These are phyloP conservation scores for Septoria petroselini DNA, from an alignment of 2,329 filamentous ascomycete species.

Conservation along the genomic window DNA sequence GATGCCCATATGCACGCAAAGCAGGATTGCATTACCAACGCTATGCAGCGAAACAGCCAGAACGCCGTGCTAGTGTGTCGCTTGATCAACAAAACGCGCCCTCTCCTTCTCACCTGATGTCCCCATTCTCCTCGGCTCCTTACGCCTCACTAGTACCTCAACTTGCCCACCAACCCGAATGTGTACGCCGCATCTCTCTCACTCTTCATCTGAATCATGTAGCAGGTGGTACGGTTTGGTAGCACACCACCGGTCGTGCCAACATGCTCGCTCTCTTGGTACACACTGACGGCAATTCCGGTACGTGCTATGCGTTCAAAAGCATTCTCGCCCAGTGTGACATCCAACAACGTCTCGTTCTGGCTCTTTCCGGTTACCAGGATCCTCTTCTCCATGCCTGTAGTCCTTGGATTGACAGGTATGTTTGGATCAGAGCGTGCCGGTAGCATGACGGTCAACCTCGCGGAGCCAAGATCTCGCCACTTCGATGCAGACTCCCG, in stretches of 20 bases:
- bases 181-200: conserved; percentile 51
- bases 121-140: not conserved
- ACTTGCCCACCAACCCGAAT: conserved; percentile 50
- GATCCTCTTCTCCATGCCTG: conserved; percentile 75
- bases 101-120: no score
- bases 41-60: not conserved
- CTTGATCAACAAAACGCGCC: no score
- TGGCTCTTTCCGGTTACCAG: conserved; percentile 70
- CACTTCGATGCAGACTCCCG: conserved; percentile 74
- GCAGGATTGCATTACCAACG: not conserved
- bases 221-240: conserved; percentile 56
- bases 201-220: conserved; percentile 56
- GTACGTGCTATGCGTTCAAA: conserved; percentile 80
- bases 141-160: conserved; percentile 43
- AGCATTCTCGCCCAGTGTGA: conserved; percentile 76
- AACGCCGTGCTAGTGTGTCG: no score
- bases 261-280: conserved; percentile 59
- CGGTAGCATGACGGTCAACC: conserved; percentile 77
- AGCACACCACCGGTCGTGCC: conserved; percentile 56
- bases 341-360: conserved; percentile 70
- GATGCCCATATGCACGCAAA: not conserved
- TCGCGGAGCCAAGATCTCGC: conserved; percentile 85
- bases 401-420: conserved; percentile 42
- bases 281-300: conserved; percentile 85
- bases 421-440: conserved; percentile 42